Base-by-base conservation (phyloP, 2,329 filamentous ascomycete species). In the Leptographium procerum region DNA sequence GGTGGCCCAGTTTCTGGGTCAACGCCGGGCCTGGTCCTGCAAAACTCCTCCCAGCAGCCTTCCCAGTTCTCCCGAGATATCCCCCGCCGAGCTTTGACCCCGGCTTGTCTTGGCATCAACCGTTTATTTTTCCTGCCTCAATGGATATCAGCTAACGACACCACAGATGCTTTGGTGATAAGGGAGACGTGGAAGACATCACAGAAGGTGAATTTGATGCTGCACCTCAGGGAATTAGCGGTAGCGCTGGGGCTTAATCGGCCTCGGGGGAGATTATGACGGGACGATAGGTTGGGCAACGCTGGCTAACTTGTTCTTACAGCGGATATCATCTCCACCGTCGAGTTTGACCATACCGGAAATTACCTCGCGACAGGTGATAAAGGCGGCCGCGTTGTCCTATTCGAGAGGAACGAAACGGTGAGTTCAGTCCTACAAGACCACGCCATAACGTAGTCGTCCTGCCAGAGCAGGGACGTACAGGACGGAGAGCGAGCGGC, bases 101-200 rank as follows among this genome's bases (percentile, higher is more conserved):
- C 24, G 6, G 45, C 24, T 26, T 26, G 19, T 24, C 43, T 47
- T 47, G 50, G 29, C 29, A n/a, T n/a, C 26, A 31, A n/a, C 6
- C 48, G n/a, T 43, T 26, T 33, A 11, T 3, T 24, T 16, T 26
- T 24, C 13, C 11, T 10, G 22, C 3, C 5, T 19, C 40, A 43
- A 43, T 43, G 40, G 40, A 4, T 19, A 16, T 14, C 40, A 9
- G 19, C 56, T 57, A 48, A 57, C 31, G 34, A 6, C 10, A 10
- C 16, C 61, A 59, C 69, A 97, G 92, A 79, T 97, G 94, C 80
- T 99, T 99, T 77, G 94, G 94, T 75, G 94, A 99, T 78, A 99
- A 99, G 78, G 94, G 94, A 67, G 94, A 99, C 78, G 92, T 99
- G 65, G 94, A 97, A 75, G 91, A 96, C 73, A 96, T 96, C 73